These are phyloP conservation scores for Fusarium sp. DNA, from an alignment of 2,329 filamentous ascomycete genomes.

Conservation along the genomic window DNA sequence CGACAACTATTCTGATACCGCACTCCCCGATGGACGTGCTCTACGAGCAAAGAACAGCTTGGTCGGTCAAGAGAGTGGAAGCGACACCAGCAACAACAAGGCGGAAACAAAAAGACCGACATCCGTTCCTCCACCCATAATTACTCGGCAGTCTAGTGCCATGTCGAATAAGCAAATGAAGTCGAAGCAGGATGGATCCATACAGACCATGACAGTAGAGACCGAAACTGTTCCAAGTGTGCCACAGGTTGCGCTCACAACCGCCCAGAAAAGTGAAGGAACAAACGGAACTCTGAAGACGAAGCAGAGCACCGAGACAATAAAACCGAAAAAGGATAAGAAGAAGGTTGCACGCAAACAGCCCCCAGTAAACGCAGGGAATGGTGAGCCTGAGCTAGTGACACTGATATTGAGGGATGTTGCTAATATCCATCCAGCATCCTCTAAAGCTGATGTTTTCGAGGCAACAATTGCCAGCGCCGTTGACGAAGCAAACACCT, in stretches of 20 bases:
- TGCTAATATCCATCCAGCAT: conserved; percentile 29
- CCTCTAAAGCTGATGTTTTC: conserved; percentile 94
- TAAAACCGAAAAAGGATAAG: conserved; percentile 92
- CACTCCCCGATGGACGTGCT: conserved; percentile 51
- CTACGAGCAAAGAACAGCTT: conserved; percentile 58
- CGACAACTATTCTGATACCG: conserved; percentile 52
- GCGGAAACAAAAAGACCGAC: conserved; percentile 53
- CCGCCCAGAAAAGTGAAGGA: conserved; percentile 70
- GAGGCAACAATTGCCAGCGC: conserved; percentile 96
- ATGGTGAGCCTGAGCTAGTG: conserved; percentile 59
- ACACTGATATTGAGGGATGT: background rate
- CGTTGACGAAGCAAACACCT: conserved; percentile 94
- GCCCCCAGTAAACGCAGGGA: conserved; percentile 72
- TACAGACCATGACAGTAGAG: conserved; percentile 94
- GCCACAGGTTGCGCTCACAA: conserved; percentile 79
- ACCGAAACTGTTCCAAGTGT: conserved; percentile 95
- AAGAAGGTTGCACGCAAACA: conserved; percentile 81
- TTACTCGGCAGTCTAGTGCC: conserved; percentile 70
- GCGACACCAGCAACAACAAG: conserved; percentile 68
- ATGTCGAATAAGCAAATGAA: conserved; percentile 73
- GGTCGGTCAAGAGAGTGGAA: conserved; percentile 65
- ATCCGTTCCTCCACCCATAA: conserved; percentile 60
- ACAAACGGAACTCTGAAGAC: conserved; percentile 77
- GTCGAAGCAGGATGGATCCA: conserved; percentile 77
- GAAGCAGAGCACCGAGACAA: conserved; percentile 94